Evolutionary conservation across 192 early-diverging fungal species (phyloP).

Genomic region (Phlyctochytrium arcticum): DNA sequence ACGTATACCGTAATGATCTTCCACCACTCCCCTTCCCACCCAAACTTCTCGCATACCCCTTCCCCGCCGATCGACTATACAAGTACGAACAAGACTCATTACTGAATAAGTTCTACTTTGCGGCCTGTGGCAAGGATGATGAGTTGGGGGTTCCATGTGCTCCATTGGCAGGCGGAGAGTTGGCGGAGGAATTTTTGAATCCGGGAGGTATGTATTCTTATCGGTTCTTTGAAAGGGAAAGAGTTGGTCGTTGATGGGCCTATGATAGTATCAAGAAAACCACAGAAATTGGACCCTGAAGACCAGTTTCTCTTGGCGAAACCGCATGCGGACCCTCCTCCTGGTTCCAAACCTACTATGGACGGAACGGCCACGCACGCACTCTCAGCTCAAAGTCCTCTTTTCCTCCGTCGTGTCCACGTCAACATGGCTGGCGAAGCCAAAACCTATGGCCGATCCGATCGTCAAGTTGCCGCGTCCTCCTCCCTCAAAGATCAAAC

Average conservation of each 20-base stretch:
- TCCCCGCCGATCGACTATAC: constrained; percentile 26
- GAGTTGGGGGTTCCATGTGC: constrained; percentile 29
- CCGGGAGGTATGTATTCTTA: constrained; percentile 4
- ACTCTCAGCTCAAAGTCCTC: background rate
- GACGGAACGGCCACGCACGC: background rate
- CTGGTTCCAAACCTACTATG: too few species aligned
- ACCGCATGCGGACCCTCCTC: background rate
- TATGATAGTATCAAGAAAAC: too few species aligned
- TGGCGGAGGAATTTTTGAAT: constrained; percentile 1
- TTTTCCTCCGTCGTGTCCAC: constrained; percentile 2
- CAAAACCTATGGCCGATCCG: constrained; percentile 16
- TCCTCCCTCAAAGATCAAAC: constrained; percentile 3
- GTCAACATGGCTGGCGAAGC: constrained; percentile 18
- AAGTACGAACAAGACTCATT: constrained; percentile 20
- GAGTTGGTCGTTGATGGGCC: background rate
- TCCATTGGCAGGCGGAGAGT: constrained; percentile 19
- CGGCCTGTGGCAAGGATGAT: constrained; percentile 18
- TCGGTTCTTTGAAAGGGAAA: background rate
- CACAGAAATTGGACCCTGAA: constrained; percentile 12
- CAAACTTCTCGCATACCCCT: constrained; percentile 35
- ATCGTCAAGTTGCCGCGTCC: background rate
- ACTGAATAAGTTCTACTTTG: constrained; percentile 6
- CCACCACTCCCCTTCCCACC: constrained; percentile 33
- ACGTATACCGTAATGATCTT: constrained; percentile 29
- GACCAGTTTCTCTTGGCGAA: constrained; percentile 16